These are phyloP conservation scores for Patellaria atrata DNA, from an alignment of 495 filamentous ascomycete genomes.

Conservation along the genomic window DNA sequence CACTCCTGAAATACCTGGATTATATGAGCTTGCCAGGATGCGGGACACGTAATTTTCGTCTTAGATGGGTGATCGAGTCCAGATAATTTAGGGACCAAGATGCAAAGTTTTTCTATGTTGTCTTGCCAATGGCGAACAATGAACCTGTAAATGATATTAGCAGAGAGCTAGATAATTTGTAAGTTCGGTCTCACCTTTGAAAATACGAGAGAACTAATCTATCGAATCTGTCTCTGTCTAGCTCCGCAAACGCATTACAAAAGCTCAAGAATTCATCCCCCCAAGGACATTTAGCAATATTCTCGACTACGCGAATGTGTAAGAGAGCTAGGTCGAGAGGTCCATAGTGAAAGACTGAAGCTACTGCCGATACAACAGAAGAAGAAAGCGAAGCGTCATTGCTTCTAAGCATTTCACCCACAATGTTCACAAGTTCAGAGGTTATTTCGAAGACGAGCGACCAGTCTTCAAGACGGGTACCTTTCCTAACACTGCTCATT, in stretches of 20 bases:
- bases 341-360: slow-evolving; percentile 58
- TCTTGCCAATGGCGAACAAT: slow-evolving; percentile 16
- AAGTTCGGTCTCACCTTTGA: slow-evolving; percentile 45
- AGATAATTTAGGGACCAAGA: slow-evolving; percentile 9
- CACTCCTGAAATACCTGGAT: slow-evolving; percentile 2
- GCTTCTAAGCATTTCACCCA: not conserved
- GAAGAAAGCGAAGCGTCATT: slow-evolving; percentile 21
- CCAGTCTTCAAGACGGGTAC: slow-evolving; percentile 62
- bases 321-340: slow-evolving; percentile 69
- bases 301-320: slow-evolving; percentile 41
- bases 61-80: not conserved
- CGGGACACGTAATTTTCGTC: slow-evolving; percentile 3
- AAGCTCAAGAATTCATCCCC: slow-evolving; percentile 64
- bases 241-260: slow-evolving; percentile 60
- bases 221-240: slow-evolving; percentile 62
- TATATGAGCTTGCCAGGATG: slow-evolving; percentile 5
- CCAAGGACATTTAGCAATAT: slow-evolving; percentile 46
- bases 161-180: not conserved
- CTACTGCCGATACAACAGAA: slow-evolving; percentile 30
- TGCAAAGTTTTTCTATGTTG: slow-evolving; percentile 9
- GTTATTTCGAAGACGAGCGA: slow-evolving; percentile 42
- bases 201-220: slow-evolving; percentile 65
- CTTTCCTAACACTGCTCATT: slow-evolving; percentile 60
- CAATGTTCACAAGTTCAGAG: slow-evolving; percentile 4
- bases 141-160: slow-evolving; percentile 12